Conservation (phyloP, 169 alveolate species). For the Theileria equi region DNA sequence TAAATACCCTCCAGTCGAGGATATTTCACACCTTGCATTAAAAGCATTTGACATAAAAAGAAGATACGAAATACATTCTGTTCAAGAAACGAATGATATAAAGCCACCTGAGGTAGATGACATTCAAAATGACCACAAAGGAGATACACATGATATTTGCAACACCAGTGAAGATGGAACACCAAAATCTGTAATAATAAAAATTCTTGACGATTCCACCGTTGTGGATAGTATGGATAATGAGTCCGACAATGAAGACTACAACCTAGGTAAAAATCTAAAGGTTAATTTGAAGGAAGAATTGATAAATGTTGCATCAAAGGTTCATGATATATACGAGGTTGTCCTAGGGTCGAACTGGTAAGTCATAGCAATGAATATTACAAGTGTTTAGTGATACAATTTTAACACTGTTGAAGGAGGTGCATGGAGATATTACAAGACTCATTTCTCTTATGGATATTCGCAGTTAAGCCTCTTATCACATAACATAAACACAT, state of each 20-base stretch:
- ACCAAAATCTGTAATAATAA: constrained; percentile 15
- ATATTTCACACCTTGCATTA: constrained; percentile 36
- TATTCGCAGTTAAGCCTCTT: background rate
- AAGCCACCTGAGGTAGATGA: background rate
- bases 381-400: background rate
- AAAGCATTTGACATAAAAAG: constrained; percentile 23
- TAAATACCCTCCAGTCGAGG: constrained; percentile 64
- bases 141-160: background rate
- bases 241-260: background rate
- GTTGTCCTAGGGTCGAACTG: background rate
- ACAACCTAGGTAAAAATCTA: background rate
- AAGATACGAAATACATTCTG: background rate
- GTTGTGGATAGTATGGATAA: background rate
- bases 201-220: constrained; percentile 9
- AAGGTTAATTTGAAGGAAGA: background rate
- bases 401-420: background rate
- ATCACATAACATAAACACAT: too few species aligned
- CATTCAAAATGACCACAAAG: background rate
- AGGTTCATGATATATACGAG: background rate
- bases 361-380: background rate
- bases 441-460: background rate
- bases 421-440: background rate
- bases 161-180: constrained; percentile 6
- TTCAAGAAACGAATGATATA: background rate
- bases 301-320: constrained; percentile 1